Evolutionary conservation across 306 rosid genomes (phyloP).

Genomic region (Lagenaria siceraria): DNA sequence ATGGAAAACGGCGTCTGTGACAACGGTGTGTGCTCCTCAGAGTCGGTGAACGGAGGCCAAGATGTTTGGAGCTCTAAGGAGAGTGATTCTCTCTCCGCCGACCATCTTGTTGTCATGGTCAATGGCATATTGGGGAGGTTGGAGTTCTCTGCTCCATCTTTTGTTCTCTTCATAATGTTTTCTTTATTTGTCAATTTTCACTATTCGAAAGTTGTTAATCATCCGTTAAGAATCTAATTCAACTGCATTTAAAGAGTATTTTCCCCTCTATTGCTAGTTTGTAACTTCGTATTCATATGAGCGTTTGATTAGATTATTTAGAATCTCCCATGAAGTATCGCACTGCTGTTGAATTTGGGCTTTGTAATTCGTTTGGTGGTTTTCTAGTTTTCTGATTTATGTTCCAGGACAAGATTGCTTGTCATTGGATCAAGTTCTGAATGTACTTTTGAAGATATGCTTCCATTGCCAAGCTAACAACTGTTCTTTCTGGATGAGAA

Average conservation of each 20-base stretch:
- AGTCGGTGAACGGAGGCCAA: slow-evolving; percentile 45
- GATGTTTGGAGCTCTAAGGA: slow-evolving; percentile 68
- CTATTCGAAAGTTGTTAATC: background rate
- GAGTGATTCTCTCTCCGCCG: slow-evolving; percentile 64
- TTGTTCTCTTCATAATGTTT: background rate
- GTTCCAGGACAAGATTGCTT: background rate
- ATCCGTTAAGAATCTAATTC: background rate
- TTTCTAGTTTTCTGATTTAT: background rate
- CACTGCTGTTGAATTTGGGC: background rate
- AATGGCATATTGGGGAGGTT: slow-evolving; percentile 92
- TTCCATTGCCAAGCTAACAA: background rate
- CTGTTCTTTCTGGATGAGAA: background rate
- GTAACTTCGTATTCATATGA: background rate
- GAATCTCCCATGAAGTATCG: background rate
- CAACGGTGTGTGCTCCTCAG: slow-evolving; percentile 49
- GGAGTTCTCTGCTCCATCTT: background rate
- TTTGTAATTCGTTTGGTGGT: background rate
- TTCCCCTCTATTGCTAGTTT: background rate
- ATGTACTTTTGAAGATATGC: background rate
- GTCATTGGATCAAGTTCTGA: background rate
- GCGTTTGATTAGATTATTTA: background rate
- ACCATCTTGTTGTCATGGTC: slow-evolving; percentile 88
- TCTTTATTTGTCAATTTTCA: background rate
- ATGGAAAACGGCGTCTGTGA: slow-evolving; percentile 42
- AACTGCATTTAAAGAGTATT: background rate